Percentiles rank a stretch among this genome's conserved stretches.
Conservation (phyloP, 164 flowering plant species). For the Piper longum region DNA sequence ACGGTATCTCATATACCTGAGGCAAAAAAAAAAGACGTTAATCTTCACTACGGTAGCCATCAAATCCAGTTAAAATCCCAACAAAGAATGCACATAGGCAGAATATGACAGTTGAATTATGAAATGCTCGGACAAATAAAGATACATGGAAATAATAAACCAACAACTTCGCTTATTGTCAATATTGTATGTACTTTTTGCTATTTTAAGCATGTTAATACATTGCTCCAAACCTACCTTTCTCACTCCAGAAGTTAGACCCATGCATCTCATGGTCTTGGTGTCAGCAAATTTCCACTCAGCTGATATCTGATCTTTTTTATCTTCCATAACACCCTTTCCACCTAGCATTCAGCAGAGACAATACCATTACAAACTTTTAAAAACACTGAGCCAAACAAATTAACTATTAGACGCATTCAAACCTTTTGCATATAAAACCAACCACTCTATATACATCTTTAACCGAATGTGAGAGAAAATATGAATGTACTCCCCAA, state of each 20-base stretch:
- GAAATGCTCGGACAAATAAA: no score
- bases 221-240: constrained; percentile 36
- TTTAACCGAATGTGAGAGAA: constrained; percentile 77
- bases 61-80: no score
- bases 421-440: constrained; percentile 48
- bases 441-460: constrained; percentile 62
- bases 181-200: neutral
- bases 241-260: constrained; percentile 88
- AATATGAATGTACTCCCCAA: constrained; percentile 75
- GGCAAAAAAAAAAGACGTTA: neutral
- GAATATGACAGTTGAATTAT: no score
- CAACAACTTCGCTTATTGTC: neutral
- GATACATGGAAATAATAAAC: no score
- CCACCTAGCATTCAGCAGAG: constrained; percentile 25
- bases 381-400: neutral
- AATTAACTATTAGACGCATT: neutral
- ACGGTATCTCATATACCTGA: neutral
- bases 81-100: no score
- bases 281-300: constrained; percentile 51
- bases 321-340: constrained; percentile 10
- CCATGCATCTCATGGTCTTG: constrained; percentile 49
- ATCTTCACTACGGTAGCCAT: no score
- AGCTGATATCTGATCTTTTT: constrained; percentile 15
- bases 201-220: neutral
- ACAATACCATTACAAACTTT: neutral